Conservation (phyloP, 2,329 filamentous ascomycete genomes). For the Fusarium gaditjirri region DNA sequence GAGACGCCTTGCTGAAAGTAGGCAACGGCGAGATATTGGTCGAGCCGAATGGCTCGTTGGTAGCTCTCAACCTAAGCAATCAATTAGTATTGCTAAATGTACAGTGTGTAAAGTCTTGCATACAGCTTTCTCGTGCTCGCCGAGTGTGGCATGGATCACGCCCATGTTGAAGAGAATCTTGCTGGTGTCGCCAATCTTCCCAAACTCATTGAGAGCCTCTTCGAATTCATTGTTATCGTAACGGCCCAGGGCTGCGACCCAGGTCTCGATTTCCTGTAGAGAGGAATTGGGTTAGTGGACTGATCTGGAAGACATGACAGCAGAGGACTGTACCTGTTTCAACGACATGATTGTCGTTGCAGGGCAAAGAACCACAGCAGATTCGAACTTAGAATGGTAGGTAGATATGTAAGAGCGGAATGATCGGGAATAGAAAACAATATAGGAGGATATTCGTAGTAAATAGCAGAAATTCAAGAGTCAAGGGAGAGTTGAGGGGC, state of each 20-base stretch:
- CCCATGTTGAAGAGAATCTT: slow-evolving; percentile 99
- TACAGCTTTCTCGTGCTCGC: slow-evolving; percentile 95
- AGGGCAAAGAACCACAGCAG: slow-evolving; percentile 38
- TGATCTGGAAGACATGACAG: slow-evolving; percentile 6
- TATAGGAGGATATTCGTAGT: slow-evolving; percentile 20
- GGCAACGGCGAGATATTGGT: slow-evolving; percentile 95
- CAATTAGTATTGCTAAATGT: slow-evolving; percentile 28
- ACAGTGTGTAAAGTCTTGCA: slow-evolving; percentile 50
- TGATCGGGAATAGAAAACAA: slow-evolving; percentile 9
- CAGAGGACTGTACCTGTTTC: slow-evolving; percentile 63
- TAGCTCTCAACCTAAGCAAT: slow-evolving; percentile 85
- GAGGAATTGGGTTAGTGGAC: slow-evolving; percentile 28
- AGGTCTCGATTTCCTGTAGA: slow-evolving; percentile 94
- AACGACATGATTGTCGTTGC: slow-evolving; percentile 62
- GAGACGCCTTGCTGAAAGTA: slow-evolving; percentile 99
- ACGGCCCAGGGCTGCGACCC: slow-evolving; percentile 88
- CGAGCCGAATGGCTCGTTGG: slow-evolving; percentile 87
- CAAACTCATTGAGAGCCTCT: slow-evolving; percentile 84
- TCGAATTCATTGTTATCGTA: slow-evolving; percentile 99
- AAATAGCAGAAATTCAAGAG: slow-evolving; percentile 31
- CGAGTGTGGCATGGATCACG: slow-evolving; percentile 95
- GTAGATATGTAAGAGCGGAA: slow-evolving; percentile 6
- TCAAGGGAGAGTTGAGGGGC: slow-evolving; percentile 37
- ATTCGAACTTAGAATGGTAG: background rate
- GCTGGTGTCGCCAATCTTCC: slow-evolving; percentile 90